phyloP scores from a whole-genome alignment of 2,329 filamentous ascomycete species.

The Trichoderma hamatum region DNA sequence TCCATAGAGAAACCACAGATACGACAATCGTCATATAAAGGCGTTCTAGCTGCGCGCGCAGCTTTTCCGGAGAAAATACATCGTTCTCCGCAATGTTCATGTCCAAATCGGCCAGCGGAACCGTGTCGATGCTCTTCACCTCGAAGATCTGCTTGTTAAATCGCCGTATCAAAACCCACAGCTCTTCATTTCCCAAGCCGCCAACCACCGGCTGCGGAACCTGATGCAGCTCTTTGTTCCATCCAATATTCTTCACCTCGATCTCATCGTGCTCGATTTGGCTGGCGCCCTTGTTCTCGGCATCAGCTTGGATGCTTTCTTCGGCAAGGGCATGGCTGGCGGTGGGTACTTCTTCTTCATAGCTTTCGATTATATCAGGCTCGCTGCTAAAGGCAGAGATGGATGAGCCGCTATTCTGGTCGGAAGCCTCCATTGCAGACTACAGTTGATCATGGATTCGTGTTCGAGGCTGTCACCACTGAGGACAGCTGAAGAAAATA shows the following conservation, averaged over 20 bases:
- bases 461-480: background rate
- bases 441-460: background rate
- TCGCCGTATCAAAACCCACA: slow-evolving; percentile 71
- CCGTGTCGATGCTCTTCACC: slow-evolving; percentile 65
- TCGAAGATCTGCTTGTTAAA: slow-evolving; percentile 73
- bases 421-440: slow-evolving; percentile 3
- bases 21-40: slow-evolving; percentile 80
- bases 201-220: slow-evolving; percentile 65
- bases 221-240: slow-evolving; percentile 62
- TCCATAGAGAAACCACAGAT: slow-evolving; percentile 65
- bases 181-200: slow-evolving; percentile 70
- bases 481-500: background rate
- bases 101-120: slow-evolving; percentile 68
- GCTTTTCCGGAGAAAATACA: slow-evolving; percentile 82
- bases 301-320: slow-evolving; percentile 31
- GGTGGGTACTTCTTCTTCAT: slow-evolving; percentile 39
- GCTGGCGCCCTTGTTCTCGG: slow-evolving; percentile 48
- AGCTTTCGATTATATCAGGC: slow-evolving; percentile 36
- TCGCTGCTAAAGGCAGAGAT: slow-evolving; percentile 32
- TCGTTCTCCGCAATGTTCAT: slow-evolving; percentile 81
- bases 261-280: slow-evolving; percentile 53
- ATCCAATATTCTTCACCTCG: slow-evolving; percentile 69
- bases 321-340: slow-evolving; percentile 44
- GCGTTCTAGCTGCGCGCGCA: slow-evolving; percentile 75
- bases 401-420: slow-evolving; percentile 25